Base-by-base conservation (phyloP, 2,329 filamentous ascomycete species). In the Trichoderma sp. region DNA sequence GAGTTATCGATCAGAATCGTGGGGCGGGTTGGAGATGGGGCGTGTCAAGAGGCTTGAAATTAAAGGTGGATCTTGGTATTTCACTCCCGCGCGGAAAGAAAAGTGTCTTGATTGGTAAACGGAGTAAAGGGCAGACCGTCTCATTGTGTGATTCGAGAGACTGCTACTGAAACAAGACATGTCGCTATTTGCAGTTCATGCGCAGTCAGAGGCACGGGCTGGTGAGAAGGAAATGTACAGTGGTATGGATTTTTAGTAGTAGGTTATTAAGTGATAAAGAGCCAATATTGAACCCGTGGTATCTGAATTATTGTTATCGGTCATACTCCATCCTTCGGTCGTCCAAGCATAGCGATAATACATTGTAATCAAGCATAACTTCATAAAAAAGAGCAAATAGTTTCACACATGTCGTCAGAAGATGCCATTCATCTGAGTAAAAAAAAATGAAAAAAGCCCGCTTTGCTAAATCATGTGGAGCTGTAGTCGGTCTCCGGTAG, bases 401-500 rank as follows among this genome's bases (percentile, higher is more conserved):
- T 14, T 32, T 56, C 69, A 53, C 58, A 56, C 18, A 53, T 70
- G 43, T 34, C 60, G 34, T 43, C 3, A 21, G 32, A 64, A 3
- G 36, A 51, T 61, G 51, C 57, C 18, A 43, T 4, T 67, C 53
- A 39, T 67, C 34, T 39, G 21, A 7, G 47, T 43, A 39, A 39
- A 39, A 36, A 18, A 39, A 39, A 43, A 24, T 24, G 24, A 51
- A 21, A 51, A 53, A 21, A 21, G 1, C 9, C 47, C 57, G 53
- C 11, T 39, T 57, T 51, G 30, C 51, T 68, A 73, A 21, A 73
- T 73, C 56, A 71, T 65, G n/a, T 73, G 68, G 51, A 71, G 63
- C n/a, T 73, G 67, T 26, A 73, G n/a, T 32, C 69, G 32, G 39
- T 73, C 72, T 26, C 72, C 70, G 21, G 53, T 72, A 24, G 73